Conservation (phyloP, 2,329 filamentous ascomycete genomes). For the Fusarium clavum region DNA sequence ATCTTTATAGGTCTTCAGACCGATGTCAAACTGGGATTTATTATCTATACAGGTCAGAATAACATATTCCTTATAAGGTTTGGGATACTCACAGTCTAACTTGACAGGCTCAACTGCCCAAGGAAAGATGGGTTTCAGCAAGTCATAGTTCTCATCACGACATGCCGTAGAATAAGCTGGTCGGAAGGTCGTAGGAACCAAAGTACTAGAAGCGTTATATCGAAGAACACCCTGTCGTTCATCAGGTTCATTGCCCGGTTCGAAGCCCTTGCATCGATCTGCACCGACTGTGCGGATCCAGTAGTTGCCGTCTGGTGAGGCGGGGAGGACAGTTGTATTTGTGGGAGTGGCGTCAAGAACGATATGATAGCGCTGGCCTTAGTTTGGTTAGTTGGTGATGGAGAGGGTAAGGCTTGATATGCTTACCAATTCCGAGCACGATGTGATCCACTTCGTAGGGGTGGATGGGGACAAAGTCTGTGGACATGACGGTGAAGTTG, state of each 20-base stretch:
- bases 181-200: not conserved
- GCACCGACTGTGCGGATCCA: slow-evolving; percentile 40
- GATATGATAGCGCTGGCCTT: slow-evolving; percentile 35
- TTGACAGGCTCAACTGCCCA: slow-evolving; percentile 19
- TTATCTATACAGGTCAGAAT: not conserved
- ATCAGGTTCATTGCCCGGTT: slow-evolving; percentile 18
- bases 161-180: slow-evolving; percentile 26
- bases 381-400: rapidly evolving
- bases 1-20: not conserved
- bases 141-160: slow-evolving; percentile 35
- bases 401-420: too few species aligned
- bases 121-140: slow-evolving; percentile 32
- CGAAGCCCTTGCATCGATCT: not conserved
- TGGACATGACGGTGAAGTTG: slow-evolving; percentile 28
- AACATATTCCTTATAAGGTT: rapidly evolving
- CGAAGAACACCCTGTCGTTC: slow-evolving; percentile 36
- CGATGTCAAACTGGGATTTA: not conserved
- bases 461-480: slow-evolving; percentile 39
- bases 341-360: slow-evolving; percentile 35
- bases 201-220: slow-evolving; percentile 18
- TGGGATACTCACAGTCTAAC: not conserved
- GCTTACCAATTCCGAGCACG: slow-evolving; percentile 30
- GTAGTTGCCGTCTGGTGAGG: slow-evolving; percentile 36
- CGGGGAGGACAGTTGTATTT: slow-evolving; percentile 12
- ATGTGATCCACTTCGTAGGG: slow-evolving; percentile 30